Conservation (phyloP, 805 yeast species). For the Aciculoconidium aculeatum region DNA sequence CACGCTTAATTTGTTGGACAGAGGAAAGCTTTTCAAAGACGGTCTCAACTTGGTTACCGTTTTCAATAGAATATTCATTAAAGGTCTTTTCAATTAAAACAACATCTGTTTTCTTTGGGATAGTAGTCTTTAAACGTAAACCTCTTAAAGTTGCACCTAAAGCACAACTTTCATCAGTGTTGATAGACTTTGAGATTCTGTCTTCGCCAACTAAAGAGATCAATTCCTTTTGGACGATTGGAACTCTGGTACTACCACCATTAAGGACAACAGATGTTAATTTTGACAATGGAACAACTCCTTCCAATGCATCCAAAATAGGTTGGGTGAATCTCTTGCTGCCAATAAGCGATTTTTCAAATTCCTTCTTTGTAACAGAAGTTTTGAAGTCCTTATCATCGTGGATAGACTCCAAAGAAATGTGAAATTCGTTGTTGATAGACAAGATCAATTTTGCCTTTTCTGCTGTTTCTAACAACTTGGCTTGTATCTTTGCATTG, state of each 20-base stretch:
- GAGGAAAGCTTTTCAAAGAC: slow-evolving; percentile 46
- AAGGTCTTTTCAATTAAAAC: slow-evolving; percentile 51
- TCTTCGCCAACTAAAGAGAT: slow-evolving; percentile 51
- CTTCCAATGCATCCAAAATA: slow-evolving; percentile 43
- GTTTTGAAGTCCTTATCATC: slow-evolving; percentile 72
- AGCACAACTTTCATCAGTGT: slow-evolving; percentile 93
- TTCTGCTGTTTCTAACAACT: slow-evolving; percentile 78
- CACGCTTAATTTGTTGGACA: slow-evolving; percentile 24
- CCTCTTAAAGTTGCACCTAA: slow-evolving; percentile 87
- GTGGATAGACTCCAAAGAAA: slow-evolving; percentile 68
- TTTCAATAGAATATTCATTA: slow-evolving; percentile 40
- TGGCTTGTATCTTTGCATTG: slow-evolving; percentile 51
- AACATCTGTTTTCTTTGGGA: slow-evolving; percentile 57
- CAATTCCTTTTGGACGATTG: slow-evolving; percentile 69
- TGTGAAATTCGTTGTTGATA: slow-evolving; percentile 77
- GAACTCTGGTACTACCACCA: slow-evolving; percentile 92
- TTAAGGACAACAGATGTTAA: slow-evolving; percentile 65
- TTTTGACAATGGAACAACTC: slow-evolving; percentile 20
- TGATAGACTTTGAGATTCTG: slow-evolving; percentile 70
- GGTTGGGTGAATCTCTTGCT: slow-evolving; percentile 48
- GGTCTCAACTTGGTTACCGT: slow-evolving; percentile 18
- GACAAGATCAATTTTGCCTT: slow-evolving; percentile 82
- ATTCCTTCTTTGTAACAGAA: slow-evolving; percentile 68
- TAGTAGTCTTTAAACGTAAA: slow-evolving; percentile 56
- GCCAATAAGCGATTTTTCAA: slow-evolving; percentile 53